Evolutionary conservation across 1,139 yeast species (phyloP).

Genomic region (Candida glucosophila): DNA sequence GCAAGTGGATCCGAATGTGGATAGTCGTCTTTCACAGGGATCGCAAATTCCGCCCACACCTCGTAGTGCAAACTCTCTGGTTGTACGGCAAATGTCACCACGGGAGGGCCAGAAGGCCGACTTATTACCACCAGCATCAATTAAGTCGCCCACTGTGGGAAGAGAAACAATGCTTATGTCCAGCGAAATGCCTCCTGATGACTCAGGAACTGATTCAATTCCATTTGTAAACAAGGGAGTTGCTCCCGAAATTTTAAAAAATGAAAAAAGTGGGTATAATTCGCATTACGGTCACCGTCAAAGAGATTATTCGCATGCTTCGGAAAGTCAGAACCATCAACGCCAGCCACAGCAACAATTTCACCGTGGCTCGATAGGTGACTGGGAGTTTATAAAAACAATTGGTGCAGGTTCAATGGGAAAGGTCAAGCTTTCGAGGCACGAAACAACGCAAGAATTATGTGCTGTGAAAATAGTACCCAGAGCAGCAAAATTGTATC

Average conservation of each 20-base stretch:
- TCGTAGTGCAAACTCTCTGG: too few species aligned
- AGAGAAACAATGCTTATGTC: too few species aligned
- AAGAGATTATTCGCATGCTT: constrained; percentile 3
- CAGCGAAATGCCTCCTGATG: too few species aligned
- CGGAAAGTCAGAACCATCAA: constrained; percentile 5
- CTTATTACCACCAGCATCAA: constrained; percentile 18
- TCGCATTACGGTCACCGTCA: not conserved
- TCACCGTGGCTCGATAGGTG: constrained; percentile 86
- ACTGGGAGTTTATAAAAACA: constrained; percentile 92
- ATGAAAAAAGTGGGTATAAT: too few species aligned
- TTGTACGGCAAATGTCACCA: too few species aligned
- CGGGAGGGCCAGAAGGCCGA: too few species aligned
- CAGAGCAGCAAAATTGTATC: constrained; percentile 67
- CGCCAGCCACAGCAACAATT: constrained; percentile 39
- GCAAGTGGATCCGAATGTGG: too few species aligned
- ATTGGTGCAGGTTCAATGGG: constrained; percentile 99
- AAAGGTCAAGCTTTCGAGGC: constrained; percentile 89
- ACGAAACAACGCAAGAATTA: constrained; percentile 69
- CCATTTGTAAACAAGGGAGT: too few species aligned
- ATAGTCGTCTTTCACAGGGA: too few species aligned
- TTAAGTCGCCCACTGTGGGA: constrained; percentile 13
- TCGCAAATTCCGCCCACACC: too few species aligned
- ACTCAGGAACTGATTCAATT: too few species aligned
- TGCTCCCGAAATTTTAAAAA: too few species aligned
- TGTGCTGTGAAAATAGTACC: constrained; percentile 86